Base-by-base conservation (phyloP, 2,329 filamentous ascomycete genomes). In the Sarocladium strictum region DNA sequence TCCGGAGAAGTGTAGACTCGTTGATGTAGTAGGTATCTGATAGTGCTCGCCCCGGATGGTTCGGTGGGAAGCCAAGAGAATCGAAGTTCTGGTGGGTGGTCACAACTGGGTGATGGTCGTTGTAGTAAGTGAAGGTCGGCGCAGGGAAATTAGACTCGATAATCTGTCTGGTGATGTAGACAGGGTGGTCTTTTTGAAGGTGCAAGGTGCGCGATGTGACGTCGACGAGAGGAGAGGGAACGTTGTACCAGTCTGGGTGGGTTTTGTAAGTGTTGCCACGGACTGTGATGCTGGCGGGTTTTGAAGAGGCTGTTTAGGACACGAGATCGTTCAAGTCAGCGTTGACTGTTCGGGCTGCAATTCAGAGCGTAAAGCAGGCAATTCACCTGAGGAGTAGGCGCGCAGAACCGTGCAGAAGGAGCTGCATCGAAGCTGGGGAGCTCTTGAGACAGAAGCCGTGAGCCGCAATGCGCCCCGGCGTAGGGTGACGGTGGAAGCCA, bases 21-120 rank as follows among this genome's bases (percentile, higher is more conserved):
- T 96, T 96, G 65, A 99, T 73, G 70, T 99, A 99, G 76, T 97
- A 99, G 1, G 94, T 97, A 72, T 99, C 94, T 14, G 89, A 93
- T 61, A 83, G 84, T 60, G 83, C 89, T 52, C 94, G 86, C 57
- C 94, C 94, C 3, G 91, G 89, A 64, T 99, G 94, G 67, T 97
- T 88, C 6, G 77, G 65, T 0, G 92, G 87, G 66, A 99, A 97
- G 43, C 92, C 92, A 7, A 99, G 77, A n/a, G 92, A 94, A 72
- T 99, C 94, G 67, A 99, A 99, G 69, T 99, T 99, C 66, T 97
- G 88, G 11, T 77, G 72, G 2, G 90, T 88, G 32, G 87, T 85
- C 23, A 97, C 94, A 38, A 97, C 84, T 1, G 94, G 93, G 61
- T 87, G 85, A 64, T 92, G 83, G 54, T 83, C 76, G 65, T 90